A percentile compares a stretch with the other conserved stretches of the same genome.
Evolutionary conservation across 2,329 filamentous ascomycete genomes (phyloP).

Genomic region (Penicillium sp.): DNA sequence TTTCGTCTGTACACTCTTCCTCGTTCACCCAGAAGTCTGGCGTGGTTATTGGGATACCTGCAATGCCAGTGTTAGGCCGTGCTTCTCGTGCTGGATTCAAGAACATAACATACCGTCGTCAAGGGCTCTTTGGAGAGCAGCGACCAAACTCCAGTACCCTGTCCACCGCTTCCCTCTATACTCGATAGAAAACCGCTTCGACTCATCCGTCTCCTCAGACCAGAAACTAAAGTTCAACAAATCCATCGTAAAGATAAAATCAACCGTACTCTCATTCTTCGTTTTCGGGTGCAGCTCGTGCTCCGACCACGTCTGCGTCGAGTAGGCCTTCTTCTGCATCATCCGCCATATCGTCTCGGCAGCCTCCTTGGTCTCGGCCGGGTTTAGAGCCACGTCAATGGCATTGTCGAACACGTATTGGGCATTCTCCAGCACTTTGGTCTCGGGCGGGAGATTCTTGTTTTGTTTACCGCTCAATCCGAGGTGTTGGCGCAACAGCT

Average conservation of each 20-base stretch:
- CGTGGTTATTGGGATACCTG: conserved; percentile 84
- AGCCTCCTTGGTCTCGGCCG: conserved; percentile 77
- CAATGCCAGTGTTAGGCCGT: not conserved
- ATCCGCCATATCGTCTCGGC: conserved; percentile 75
- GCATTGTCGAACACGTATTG: conserved; percentile 89
- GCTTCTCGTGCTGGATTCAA: not conserved
- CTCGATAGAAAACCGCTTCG: conserved; percentile 75
- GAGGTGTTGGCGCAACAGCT: conserved; percentile 79
- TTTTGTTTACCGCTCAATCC: conserved; percentile 60
- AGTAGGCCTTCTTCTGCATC: conserved; percentile 84
- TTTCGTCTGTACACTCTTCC: conserved; percentile 72
- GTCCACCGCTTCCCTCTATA: conserved; percentile 84
- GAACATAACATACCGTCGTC: conserved; percentile 67
- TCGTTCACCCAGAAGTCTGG: conserved; percentile 83
- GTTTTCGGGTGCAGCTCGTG: conserved; percentile 87
- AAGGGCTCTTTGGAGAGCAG: conserved; percentile 79
- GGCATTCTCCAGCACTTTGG: conserved; percentile 77
- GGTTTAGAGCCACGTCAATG: conserved; percentile 88
- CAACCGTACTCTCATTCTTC: conserved; percentile 76
- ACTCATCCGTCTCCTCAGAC: conserved; percentile 68
- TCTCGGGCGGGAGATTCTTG: conserved; percentile 65
- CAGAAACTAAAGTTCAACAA: conserved; percentile 96
- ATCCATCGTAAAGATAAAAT: conserved; percentile 98
- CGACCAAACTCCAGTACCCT: conserved; percentile 93
- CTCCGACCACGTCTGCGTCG: conserved; percentile 79